A percentile compares a stretch with the other conserved stretches of the same genome.
These are phyloP conservation scores for Candida sithepensis DNA, from an alignment of 805 yeast genomes.

Conservation along the genomic window DNA sequence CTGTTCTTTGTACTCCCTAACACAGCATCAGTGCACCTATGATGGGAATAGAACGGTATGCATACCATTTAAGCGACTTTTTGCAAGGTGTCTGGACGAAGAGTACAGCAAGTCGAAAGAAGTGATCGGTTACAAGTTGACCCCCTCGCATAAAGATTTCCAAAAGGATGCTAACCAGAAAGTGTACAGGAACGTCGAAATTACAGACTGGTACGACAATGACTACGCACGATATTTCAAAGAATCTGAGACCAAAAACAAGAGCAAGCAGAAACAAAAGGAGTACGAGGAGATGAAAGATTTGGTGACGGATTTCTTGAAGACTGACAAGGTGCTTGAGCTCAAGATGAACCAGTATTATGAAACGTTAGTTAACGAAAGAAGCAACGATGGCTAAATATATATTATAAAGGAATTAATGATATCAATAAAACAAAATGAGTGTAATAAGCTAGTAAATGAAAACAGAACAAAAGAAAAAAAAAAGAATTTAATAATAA, in stretches of 20 bases:
- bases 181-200: constrained; percentile 33
- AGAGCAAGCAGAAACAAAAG: not conserved
- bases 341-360: constrained; percentile 27
- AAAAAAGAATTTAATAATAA: constrained; percentile 1
- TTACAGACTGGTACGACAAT: constrained; percentile 36
- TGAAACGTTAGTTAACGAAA: constrained; percentile 13
- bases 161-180: constrained; percentile 2
- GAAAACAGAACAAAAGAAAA: not conserved
- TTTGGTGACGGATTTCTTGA: constrained; percentile 26
- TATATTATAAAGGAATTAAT: not conserved
- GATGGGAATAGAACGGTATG: constrained; percentile 41
- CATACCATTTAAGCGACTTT: constrained; percentile 45
- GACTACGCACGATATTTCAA: constrained; percentile 14
- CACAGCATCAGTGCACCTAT: constrained; percentile 47
- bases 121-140: constrained; percentile 28
- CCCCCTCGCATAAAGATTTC: constrained; percentile 21
- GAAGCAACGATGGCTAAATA: not conserved
- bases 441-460: not conserved
- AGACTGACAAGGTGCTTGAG: constrained; percentile 30
- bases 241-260: not conserved
- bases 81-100: constrained; percentile 38
- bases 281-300: constrained; percentile 7
- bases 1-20: constrained; percentile 35
- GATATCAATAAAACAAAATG: not conserved
- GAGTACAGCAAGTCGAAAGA: constrained; percentile 19